Conservation (phyloP, 495 filamentous ascomycete genomes). For the Glonium stellatum region DNA sequence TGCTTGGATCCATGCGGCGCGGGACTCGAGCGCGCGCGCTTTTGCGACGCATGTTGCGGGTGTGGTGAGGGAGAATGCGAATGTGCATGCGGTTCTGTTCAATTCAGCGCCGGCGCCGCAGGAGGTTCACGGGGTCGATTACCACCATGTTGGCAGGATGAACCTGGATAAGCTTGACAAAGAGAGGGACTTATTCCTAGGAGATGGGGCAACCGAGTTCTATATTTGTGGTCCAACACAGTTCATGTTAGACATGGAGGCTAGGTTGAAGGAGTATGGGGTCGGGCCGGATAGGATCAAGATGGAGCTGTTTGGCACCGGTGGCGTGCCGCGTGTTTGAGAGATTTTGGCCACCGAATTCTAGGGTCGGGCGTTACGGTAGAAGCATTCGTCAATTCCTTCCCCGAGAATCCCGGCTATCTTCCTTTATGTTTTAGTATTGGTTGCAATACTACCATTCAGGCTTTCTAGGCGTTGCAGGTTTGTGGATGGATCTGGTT, state of each 20-base stretch:
- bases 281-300: constrained; percentile 50
- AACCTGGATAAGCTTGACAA: constrained; percentile 48
- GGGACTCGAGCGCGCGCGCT: constrained; percentile 42
- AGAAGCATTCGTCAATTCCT: too few species aligned
- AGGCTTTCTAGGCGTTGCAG: not conserved
- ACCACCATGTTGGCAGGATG: constrained; percentile 49
- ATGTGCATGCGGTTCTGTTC: constrained; percentile 41
- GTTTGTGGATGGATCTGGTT: not conserved
- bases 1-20: constrained; percentile 57
- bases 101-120: constrained; percentile 31
- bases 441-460: not conserved
- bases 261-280: constrained; percentile 44
- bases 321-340: constrained; percentile 28
- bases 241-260: constrained; percentile 57
- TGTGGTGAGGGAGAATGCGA: constrained; percentile 38
- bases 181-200: constrained; percentile 47
- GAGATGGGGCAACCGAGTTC: constrained; percentile 51
- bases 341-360: not conserved
- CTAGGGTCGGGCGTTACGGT: too few species aligned
- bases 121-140: constrained; percentile 50
- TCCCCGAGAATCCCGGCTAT: not conserved
- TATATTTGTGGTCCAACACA: constrained; percentile 60
- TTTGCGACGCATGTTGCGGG: constrained; percentile 47
- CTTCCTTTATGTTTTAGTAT: not conserved
- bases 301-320: constrained; percentile 64